phyloP scores from a whole-genome alignment of 179 eudicot genomes.

The Camellia oleifera region DNA sequence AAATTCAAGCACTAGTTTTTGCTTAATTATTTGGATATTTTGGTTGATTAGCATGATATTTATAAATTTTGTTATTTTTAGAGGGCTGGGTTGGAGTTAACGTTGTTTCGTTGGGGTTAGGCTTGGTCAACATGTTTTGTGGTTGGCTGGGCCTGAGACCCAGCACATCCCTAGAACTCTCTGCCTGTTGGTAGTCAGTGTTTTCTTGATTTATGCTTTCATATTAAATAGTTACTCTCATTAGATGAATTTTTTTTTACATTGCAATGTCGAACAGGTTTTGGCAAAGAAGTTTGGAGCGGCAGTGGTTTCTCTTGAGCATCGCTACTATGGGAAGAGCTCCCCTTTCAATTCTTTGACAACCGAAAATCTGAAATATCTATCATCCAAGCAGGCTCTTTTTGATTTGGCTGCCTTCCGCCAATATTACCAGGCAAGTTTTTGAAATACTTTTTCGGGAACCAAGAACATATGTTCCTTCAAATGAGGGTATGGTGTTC shows the following conservation, averaged over 20 bases:
- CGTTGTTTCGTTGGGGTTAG: background rate
- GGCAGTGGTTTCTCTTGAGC: conserved; percentile 91
- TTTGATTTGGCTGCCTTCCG: conserved; percentile 95
- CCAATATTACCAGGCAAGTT: conserved; percentile 77
- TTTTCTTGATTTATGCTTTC: conserved; percentile 2
- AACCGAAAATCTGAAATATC: conserved; percentile 72
- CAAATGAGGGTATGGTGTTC: background rate
- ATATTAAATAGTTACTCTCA: background rate
- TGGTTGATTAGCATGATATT: conserved; percentile 7
- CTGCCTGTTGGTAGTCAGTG: background rate
- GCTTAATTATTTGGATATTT: background rate
- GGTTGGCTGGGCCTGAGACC: conserved; percentile 6
- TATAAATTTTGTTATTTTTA: background rate
- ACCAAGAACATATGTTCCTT: background rate
- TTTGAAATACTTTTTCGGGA: background rate
- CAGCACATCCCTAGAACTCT: background rate
- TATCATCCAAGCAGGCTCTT: conserved; percentile 95
- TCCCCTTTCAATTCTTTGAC: conserved; percentile 67
- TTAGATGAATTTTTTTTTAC: background rate
- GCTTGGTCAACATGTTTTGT: background rate
- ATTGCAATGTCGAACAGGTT: conserved; percentile 44
- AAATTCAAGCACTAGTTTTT: background rate
- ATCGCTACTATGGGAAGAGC: conserved; percentile 97
- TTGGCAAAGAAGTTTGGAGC: conserved; percentile 98
- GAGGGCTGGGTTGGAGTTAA: background rate